Evolutionary conservation across 129 eudicot species (phyloP).

Genomic region (Flaveria brownii): DNA sequence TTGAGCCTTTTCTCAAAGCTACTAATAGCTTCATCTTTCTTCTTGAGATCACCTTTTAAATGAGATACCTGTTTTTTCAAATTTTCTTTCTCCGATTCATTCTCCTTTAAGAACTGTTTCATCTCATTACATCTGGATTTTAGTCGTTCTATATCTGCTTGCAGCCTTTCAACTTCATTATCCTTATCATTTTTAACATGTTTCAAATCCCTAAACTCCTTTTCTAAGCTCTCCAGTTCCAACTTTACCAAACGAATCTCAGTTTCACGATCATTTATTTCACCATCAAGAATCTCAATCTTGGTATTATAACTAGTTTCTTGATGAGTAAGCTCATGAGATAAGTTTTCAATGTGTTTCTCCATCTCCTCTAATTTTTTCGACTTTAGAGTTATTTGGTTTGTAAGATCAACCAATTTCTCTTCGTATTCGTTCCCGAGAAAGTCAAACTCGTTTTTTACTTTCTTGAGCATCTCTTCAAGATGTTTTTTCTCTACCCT

Average conservation of each 20-base stretch:
- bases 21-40: conserved; percentile 64
- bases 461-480: conserved; percentile 56
- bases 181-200: conserved; percentile 51
- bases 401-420: conserved; percentile 45
- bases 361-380: conserved; percentile 49
- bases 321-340: conserved; percentile 46
- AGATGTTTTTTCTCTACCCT: conserved; percentile 59
- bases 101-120: conserved; percentile 42
- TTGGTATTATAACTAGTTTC: conserved; percentile 39
- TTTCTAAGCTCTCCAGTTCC: conserved; percentile 45
- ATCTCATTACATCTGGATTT: conserved; percentile 52
- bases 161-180: conserved; percentile 40
- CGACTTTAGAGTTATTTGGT: conserved; percentile 44
- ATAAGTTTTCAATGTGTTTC: conserved; percentile 44
- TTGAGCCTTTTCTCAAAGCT: conserved; percentile 66
- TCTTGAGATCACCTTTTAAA: conserved; percentile 61
- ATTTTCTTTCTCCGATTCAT: conserved; percentile 63
- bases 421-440: conserved; percentile 51
- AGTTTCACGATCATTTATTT: conserved; percentile 46
- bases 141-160: conserved; percentile 55
- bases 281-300: conserved; percentile 47
- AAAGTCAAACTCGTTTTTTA: conserved; percentile 48
- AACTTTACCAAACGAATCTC: conserved; percentile 35
- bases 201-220: conserved; percentile 45
- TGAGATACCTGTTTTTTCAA: conserved; percentile 58